Evolutionary conservation across 2,329 filamentous ascomycete species (phyloP), one percentile per base, ranked within the genome.

Genomic region (Trichoderma asperellum): DNA sequence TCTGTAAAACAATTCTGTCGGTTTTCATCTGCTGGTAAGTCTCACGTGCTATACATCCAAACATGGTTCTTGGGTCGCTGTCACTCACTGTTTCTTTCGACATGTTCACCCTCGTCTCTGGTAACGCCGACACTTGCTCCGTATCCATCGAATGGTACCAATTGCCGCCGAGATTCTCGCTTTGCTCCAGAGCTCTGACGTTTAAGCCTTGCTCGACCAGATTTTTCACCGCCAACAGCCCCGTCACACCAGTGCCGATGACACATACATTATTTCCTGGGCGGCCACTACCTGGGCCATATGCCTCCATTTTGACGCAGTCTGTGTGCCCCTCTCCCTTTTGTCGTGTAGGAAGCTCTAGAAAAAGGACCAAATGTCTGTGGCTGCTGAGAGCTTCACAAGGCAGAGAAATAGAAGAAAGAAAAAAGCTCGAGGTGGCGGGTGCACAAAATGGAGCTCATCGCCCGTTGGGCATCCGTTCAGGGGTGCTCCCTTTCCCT

Each of bases 181-280:
- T 77, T 52, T 78, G 75, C 68, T 84, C 83, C 56, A 84, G 82
- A 0, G 78, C 80, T 10, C 76, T 78, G 11, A 78, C 81, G 10
- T 80, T 71, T 60, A 83, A 81, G 4, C 82, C 82, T 72, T 82
- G 81, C 69, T 84, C 81, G 8, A 76, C 73, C 32, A 84, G 74
- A 63, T 81, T 80, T 72, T 84, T 84, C 65, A 81, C 73, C 14
- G 81, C 76, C 18, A 79, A 75, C 14, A 83, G 76, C 53, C 81
- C 81, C 4, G 80, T 73, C 0, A 75, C 76, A 16, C 80, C 80
- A 8, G 74, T 64, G 29, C 75, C 75, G 29, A 79, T 65, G 7
- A 79, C 74, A 21, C 76, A 77, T 12, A 78, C 73, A 55, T 75
- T 71, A 4, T 69, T 69, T 12, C 75, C 74, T 29, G 64, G 53